A percentile compares a stretch with the other conserved stretches of the same genome.
phyloP scores from a whole-genome alignment of 2,329 filamentous ascomycete genomes.

The Metarhizium brunneum region DNA sequence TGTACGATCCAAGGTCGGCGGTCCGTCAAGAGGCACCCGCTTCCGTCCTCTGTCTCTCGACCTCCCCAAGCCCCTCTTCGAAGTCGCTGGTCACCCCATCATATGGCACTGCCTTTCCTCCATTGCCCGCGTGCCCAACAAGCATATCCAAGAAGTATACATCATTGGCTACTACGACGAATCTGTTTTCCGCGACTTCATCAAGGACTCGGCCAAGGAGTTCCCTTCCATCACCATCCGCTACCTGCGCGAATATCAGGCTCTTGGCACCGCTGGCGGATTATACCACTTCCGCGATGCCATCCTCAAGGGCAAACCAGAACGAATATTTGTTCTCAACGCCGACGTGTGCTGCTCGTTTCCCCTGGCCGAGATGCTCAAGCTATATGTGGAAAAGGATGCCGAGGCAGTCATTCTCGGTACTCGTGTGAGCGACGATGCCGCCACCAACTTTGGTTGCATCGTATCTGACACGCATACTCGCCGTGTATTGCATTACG shows the following conservation, averaged over 20 bases:
- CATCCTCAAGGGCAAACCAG: conserved; percentile 90
- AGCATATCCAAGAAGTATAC: conserved; percentile 80
- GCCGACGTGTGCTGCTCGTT: conserved; percentile 99
- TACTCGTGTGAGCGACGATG: conserved; percentile 82
- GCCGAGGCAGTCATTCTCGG: conserved; percentile 95
- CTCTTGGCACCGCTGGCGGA: conserved; percentile 88
- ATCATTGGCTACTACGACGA: conserved; percentile 99
- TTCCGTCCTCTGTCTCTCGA: conserved; percentile 94
- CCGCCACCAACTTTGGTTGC: conserved; percentile 93
- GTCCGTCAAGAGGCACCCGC: conserved; percentile 87
- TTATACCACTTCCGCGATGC: conserved; percentile 99
- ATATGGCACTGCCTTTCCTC: conserved; percentile 96
- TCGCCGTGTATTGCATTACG: conserved; percentile 93
- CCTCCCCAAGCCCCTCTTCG: conserved; percentile 96
- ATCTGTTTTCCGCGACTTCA: conserved; percentile 92
- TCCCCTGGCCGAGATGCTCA: conserved; percentile 90
- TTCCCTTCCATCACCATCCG: conserved; percentile 81
- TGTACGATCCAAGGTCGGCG: conserved; percentile 61
- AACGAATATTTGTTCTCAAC: conserved; percentile 95
- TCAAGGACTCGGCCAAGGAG: conserved; percentile 77
- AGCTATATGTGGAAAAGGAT: conserved; percentile 87
- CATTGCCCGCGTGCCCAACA: conserved; percentile 77
- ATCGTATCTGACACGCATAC: conserved; percentile 92
- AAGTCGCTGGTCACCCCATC: conserved; percentile 95
- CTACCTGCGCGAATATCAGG: conserved; percentile 96